phyloP scores from a whole-genome alignment of 768 basidiomycete species.

The Hysterangium stoloniferum region DNA sequence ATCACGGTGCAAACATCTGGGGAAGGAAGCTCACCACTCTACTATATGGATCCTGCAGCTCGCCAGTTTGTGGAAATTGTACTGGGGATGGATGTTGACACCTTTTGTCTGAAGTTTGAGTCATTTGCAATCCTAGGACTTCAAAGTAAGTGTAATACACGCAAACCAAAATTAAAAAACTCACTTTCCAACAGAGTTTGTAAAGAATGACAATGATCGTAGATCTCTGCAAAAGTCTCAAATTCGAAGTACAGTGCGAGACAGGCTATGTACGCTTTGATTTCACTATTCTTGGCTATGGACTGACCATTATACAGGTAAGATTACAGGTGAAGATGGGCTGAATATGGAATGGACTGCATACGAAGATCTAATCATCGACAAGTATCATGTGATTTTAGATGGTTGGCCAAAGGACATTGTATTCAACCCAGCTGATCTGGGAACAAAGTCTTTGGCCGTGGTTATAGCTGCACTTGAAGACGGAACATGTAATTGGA shows the following conservation, averaged over 20 bases:
- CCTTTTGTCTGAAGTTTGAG: background rate
- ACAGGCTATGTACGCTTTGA: background rate
- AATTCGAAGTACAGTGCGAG: background rate
- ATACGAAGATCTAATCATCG: background rate
- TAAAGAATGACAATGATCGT: background rate
- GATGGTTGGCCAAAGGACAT: background rate
- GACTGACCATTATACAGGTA: background rate
- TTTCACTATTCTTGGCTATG: background rate
- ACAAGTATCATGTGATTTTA: background rate
- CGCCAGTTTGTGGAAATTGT: too few species aligned
- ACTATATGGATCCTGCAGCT: too few species aligned
- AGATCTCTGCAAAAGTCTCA: background rate
- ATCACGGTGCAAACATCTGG: background rate
- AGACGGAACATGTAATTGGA: too few species aligned
- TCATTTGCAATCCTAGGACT: background rate
- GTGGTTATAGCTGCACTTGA: background rate
- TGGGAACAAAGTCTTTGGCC: background rate
- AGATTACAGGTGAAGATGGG: background rate
- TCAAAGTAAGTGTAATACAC: background rate
- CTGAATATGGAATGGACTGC: background rate
- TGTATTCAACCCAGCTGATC: background rate
- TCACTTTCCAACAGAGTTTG: background rate
- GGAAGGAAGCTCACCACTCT: background rate
- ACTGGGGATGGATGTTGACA: background rate
- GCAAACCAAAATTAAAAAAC: background rate